Evolutionary conservation across 73 alveolate genomes (phyloP).

Genomic region (Tetrahymena borealis): DNA sequence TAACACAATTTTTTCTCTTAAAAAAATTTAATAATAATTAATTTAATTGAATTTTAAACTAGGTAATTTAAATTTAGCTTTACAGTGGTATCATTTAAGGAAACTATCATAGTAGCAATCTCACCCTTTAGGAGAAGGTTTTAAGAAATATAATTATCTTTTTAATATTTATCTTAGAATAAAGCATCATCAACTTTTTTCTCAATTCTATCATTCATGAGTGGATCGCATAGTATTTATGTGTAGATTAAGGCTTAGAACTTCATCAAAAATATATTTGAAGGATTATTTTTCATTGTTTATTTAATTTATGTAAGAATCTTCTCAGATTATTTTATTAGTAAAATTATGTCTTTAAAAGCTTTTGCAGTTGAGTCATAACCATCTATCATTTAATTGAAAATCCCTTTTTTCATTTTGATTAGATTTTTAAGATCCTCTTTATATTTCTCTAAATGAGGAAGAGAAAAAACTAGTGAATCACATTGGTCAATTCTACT

Average conservation of each 20-base stretch:
- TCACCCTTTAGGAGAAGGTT: not conserved
- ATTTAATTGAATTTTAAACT: not conserved
- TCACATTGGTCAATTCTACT: not conserved
- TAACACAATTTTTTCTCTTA: too few relatives aligned
- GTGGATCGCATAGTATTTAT: not conserved
- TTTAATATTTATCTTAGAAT: not conserved
- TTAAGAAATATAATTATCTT: not conserved
- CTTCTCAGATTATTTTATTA: not conserved
- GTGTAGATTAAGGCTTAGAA: not conserved
- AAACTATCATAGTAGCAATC: not conserved
- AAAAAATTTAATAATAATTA: too few relatives aligned
- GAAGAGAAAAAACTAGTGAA: not conserved
- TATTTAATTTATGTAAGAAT: not conserved
- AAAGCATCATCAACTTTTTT: not conserved
- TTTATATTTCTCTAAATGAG: not conserved
- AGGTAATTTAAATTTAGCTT: not conserved
- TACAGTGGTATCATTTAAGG: not conserved
- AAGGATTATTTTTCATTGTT: not conserved
- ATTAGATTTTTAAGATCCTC: not conserved
- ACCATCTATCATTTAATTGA: not conserved
- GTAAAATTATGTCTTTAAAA: not conserved
- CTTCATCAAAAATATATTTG: not conserved
- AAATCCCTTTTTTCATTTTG: not conserved
- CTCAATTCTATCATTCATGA: not conserved
- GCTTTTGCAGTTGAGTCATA: not conserved